Percentiles rank a stretch among this genome's conserved stretches.
phyloP scores from a whole-genome alignment of 2,329 filamentous ascomycete genomes.

The Huntiella abstrusa region DNA sequence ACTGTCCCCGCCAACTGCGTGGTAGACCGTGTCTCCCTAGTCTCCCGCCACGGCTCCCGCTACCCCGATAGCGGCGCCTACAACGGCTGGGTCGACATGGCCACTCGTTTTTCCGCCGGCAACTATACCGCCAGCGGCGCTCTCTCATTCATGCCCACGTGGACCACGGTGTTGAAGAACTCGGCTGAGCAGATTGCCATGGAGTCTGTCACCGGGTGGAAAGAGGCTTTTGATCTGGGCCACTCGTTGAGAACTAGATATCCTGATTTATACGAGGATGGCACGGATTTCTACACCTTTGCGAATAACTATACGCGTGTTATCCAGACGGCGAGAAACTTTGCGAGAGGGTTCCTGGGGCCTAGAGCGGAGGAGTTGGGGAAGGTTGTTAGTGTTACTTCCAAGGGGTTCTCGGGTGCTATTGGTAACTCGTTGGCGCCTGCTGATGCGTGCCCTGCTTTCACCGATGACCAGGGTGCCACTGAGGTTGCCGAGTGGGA shows the following conservation, averaged over 20 bases:
- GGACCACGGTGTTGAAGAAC: constrained; percentile 37
- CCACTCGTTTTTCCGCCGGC: constrained; percentile 29
- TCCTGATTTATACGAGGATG: constrained; percentile 29
- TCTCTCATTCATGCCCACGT: constrained; percentile 37
- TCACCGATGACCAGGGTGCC: constrained; percentile 33
- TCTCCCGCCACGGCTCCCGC: constrained; percentile 41
- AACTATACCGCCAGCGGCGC: constrained; percentile 33
- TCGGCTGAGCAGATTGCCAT: constrained; percentile 37
- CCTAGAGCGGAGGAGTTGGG: constrained; percentile 32
- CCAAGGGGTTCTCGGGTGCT: constrained; percentile 28
- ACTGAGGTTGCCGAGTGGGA: constrained; percentile 29
- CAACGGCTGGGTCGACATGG: constrained; percentile 32
- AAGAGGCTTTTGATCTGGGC: constrained; percentile 39
- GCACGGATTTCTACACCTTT: constrained; percentile 38
- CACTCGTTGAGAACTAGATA: constrained; percentile 31
- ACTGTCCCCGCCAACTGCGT: constrained; percentile 35
- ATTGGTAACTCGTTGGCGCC: constrained; percentile 45
- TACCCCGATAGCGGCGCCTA: constrained; percentile 45
- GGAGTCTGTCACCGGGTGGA: constrained; percentile 41
- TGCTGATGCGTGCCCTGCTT: constrained; percentile 43
- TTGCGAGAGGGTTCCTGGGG: constrained; percentile 42
- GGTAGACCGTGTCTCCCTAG: constrained; percentile 41
- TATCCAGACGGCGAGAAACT: constrained; percentile 41
- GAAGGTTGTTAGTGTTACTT: constrained; percentile 38
- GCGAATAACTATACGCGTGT: constrained; percentile 47